Base-by-base conservation (phyloP, 768 basidiomycete genomes). In the Trametes meyenii region DNA sequence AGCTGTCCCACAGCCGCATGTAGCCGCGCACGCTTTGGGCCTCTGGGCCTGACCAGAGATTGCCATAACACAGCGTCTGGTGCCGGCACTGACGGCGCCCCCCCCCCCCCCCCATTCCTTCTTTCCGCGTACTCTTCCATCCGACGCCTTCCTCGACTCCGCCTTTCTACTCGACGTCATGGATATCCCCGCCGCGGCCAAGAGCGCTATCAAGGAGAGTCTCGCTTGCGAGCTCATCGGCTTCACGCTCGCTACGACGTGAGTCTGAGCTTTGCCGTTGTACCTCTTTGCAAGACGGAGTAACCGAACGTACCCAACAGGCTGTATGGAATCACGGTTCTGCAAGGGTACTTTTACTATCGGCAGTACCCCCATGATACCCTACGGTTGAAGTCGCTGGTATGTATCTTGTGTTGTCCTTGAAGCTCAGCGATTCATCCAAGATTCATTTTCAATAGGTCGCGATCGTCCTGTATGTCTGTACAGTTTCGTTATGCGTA, bases 281-380 rank as follows among this genome's bases (percentile, higher is more conserved):
- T 19, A 3, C 29, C 3, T 33, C 29, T 8, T 3, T 44, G 10
- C 8, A 5, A 5, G 5, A 43, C 5, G 5, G 14, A n/a, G 4
- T 23, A 5, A 2, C 19, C 5, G 35, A 14, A 2, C n/a, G 11
- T 13, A n/a, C 16, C 49, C 33, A 5, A 12, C 24, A 52, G 50
- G 3, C 38, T 52, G n/a, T 52, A 21, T 19, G 50, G 50, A 1
- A 52, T 52, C 10, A 52, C 50, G 14, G 17, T 52, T 1, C 14
- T 52, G 19, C 50, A 52, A 23, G 38, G n/a, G 11, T 52, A 52
- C 38, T 23, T 52, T 12, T 52, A 52, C 35, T 52, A 39, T 19
- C 35, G 50, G 13, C n/a, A 38, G 2, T 40, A 52, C 19, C 3
- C 2, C 21, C 17, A 11, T 12, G 50, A 52, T 23, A 23, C 23